These are phyloP conservation scores for Metschnikowia kofuensis DNA, from an alignment of 805 yeast genomes.

Conservation along the genomic window DNA sequence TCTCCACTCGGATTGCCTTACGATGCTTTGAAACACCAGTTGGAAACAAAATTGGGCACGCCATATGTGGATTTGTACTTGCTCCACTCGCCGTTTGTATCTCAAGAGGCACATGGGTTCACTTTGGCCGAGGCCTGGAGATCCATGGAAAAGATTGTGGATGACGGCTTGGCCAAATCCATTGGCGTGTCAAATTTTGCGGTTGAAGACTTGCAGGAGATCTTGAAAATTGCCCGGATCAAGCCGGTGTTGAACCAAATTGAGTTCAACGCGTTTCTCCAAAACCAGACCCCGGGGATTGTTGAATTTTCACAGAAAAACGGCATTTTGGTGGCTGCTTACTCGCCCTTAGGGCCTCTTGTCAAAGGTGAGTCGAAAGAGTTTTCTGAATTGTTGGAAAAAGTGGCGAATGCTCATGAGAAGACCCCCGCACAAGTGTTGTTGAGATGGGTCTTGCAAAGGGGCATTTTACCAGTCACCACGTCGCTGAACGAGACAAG, in stretches of 20 bases:
- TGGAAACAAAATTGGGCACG: slow-evolving; percentile 33
- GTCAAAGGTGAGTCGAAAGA: slow-evolving; percentile 18
- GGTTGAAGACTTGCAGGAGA: slow-evolving; percentile 41
- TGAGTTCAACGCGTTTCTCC: slow-evolving; percentile 30
- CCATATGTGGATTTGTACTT: slow-evolving; percentile 53
- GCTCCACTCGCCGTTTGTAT: slow-evolving; percentile 44
- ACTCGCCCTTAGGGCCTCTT: slow-evolving; percentile 27
- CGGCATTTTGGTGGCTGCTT: slow-evolving; percentile 24
- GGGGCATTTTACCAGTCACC: slow-evolving; percentile 45
- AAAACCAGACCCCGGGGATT: slow-evolving; percentile 32
- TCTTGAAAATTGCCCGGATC: slow-evolving; percentile 28
- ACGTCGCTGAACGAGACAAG: slow-evolving; percentile 42
- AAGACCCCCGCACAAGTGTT: slow-evolving; percentile 41
- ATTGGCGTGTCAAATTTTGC: slow-evolving; percentile 64
- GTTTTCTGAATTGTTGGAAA: slow-evolving; percentile 22
- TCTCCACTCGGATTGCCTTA: slow-evolving; percentile 30
- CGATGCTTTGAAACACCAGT: slow-evolving; percentile 36
- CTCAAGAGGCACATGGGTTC: slow-evolving; percentile 30
- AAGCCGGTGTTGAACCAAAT: slow-evolving; percentile 30
- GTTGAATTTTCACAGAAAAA: slow-evolving; percentile 25
- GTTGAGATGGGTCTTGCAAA: slow-evolving; percentile 43
- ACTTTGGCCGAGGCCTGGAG: slow-evolving; percentile 48
- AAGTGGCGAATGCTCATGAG: slow-evolving; percentile 33
- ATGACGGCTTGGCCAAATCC: slow-evolving; percentile 52
- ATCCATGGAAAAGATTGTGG: slow-evolving; percentile 44